These are phyloP conservation scores for Polygonum maritimum DNA, from an alignment of 148 eudicot genomes.

Conservation along the genomic window DNA sequence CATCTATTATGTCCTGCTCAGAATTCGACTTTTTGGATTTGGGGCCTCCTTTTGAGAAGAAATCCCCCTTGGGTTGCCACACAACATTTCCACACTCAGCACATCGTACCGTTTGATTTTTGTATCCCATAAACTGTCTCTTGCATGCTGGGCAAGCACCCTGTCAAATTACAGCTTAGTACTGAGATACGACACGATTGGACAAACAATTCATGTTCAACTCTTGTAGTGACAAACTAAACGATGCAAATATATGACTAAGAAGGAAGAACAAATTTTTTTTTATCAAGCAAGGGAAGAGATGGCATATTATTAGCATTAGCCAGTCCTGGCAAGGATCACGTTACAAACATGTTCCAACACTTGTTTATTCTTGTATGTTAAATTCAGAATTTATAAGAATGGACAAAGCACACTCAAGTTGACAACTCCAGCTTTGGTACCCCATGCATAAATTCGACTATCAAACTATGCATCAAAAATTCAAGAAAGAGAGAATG, in stretches of 20 bases:
- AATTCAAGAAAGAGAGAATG: background rate
- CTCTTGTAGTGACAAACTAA: background rate
- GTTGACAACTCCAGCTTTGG: background rate
- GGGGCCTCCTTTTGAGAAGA: conserved; percentile 54
- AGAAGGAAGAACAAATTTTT: background rate
- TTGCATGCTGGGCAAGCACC: conserved; percentile 96
- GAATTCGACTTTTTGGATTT: conserved; percentile 41
- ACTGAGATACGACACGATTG: background rate
- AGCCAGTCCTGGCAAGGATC: background rate
- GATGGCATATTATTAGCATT: background rate
- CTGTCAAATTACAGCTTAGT: conserved; percentile 25
- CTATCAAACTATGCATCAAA: background rate
- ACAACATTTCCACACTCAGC: conserved; percentile 68
- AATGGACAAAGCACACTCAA: background rate
- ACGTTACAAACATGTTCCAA: background rate
- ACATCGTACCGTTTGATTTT: conserved; percentile 59
- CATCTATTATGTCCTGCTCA: conserved; percentile 66
- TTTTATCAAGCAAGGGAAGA: background rate
- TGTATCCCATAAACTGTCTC: conserved; percentile 62
- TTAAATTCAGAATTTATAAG: background rate
- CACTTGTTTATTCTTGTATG: background rate
- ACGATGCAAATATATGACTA: background rate
- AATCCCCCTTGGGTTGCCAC: conserved; percentile 81
- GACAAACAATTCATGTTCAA: background rate
- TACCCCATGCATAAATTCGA: background rate